A percentile compares a stretch with the other conserved stretches of the same genome.
Conservation (phyloP, 2,329 filamentous ascomycete genomes). For the Fusarium succisae region DNA sequence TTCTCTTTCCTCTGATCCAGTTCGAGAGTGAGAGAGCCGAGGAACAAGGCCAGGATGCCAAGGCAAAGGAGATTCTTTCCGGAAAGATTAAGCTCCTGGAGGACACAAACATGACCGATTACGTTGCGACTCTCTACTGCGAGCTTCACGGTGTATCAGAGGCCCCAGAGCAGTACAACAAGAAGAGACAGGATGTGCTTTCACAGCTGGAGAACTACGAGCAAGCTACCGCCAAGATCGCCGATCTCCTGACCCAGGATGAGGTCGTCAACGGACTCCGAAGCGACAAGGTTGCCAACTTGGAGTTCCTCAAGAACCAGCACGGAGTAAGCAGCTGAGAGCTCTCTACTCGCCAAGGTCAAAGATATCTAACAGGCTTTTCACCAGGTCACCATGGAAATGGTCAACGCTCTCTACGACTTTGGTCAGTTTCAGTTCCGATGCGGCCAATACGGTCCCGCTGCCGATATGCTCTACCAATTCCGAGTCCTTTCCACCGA, state of each 20-base stretch:
- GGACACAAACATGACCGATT: slow-evolving; percentile 99
- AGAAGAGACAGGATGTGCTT: slow-evolving; percentile 90
- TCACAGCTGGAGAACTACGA: slow-evolving; percentile 83
- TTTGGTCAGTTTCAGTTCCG: slow-evolving; percentile 98
- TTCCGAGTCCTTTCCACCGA: slow-evolving; percentile 98
- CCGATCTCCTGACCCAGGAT: slow-evolving; percentile 84
- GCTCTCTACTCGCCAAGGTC: background rate
- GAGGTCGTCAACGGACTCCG: slow-evolving; percentile 90
- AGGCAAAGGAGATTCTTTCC: slow-evolving; percentile 76
- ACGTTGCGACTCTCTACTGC: slow-evolving; percentile 90
- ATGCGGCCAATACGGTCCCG: slow-evolving; percentile 91
- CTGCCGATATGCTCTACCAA: slow-evolving; percentile 93
- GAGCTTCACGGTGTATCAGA: slow-evolving; percentile 84
- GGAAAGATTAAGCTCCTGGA: slow-evolving; percentile 95
- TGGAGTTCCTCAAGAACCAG: slow-evolving; percentile 97
- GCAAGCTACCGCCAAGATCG: slow-evolving; percentile 89
- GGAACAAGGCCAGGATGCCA: slow-evolving; percentile 69
- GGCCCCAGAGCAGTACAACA: slow-evolving; percentile 83
- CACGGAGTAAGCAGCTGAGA: slow-evolving; percentile 73
- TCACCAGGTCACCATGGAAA: slow-evolving; percentile 81
- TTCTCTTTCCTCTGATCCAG: slow-evolving; percentile 96
- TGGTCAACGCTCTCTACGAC: slow-evolving; percentile 95
- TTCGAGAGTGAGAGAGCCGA: slow-evolving; percentile 86
- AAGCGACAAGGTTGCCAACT: slow-evolving; percentile 97
- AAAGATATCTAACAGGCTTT: slow-evolving; percentile 27